Evolutionary conservation across 805 yeast species (phyloP), one percentile per base, ranked within the genome.

Genomic region (Kodamaea nitidulidarum): DNA sequence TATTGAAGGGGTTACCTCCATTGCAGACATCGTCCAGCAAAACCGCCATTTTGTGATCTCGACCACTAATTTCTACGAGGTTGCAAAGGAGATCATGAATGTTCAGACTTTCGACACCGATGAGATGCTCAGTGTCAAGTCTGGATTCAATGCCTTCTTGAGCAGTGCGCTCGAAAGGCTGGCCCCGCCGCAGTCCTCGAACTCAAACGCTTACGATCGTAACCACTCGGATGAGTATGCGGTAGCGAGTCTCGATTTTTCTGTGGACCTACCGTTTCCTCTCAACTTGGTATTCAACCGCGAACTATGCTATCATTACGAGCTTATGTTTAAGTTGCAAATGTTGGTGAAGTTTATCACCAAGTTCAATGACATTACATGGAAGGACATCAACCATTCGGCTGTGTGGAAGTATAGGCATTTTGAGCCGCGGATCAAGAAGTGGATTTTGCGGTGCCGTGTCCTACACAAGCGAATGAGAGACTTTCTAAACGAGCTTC

Each of bases 181-280:
- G 38, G 36, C 21, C 4, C 22, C 15, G 21, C 16, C 34, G 10
- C 38, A 26, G 17, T 27, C 41, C 8, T 32, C 36, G 7, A 34
- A 21, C 11, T 36, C 44, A 12, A 29, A 30, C 10, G 25, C 30
- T 3, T 33, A 32, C 27, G 42, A 39, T 15, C 46, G 36, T 15
- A 44, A 47, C 39, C 46, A 44, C 14, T 39, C 41, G n/a, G 48
- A 47, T 25, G 54, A 66, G 20, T 68, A 67, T 33, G 53, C 77
- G 1, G 65, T 82, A 1, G 67, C 79, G 34, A 72, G 73, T 36
- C 56, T 83, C 8, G 76, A 75, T 42, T 59, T 83, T 32, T 78
- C 80, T 30, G 43, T 81, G 6, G 60, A 71, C n/a, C 58, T 90
- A 15, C 96, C 97, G 3, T 93, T 87, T 55, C 99, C 99, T 0